Percentiles rank a stretch among this genome's conserved stretches.
Evolutionary conservation across 2,329 filamentous ascomycete genomes (phyloP).

Genomic region (Chrysosporium queenslandicum): DNA sequence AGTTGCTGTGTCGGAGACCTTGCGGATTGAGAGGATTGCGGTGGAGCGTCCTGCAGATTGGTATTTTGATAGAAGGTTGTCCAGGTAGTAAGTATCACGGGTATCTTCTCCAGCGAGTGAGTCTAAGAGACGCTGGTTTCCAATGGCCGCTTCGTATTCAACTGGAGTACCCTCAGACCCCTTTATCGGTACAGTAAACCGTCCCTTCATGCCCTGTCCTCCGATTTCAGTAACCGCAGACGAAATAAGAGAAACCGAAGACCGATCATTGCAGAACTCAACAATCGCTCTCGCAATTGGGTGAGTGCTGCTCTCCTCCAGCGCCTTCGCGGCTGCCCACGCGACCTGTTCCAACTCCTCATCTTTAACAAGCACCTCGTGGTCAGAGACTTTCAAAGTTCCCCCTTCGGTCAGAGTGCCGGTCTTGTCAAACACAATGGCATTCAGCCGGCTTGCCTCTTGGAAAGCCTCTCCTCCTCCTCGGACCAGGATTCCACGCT

Average conservation of each 20-base stretch:
- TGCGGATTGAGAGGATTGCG: slow-evolving; percentile 36
- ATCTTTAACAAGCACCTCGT: slow-evolving; percentile 34
- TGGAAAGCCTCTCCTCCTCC: slow-evolving; percentile 79
- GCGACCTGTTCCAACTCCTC: slow-evolving; percentile 30
- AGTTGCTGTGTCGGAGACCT: slow-evolving; percentile 13
- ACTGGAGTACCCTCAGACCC: slow-evolving; percentile 17
- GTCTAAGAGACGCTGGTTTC: slow-evolving; percentile 47
- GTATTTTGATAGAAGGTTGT: slow-evolving; percentile 29
- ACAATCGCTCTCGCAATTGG: slow-evolving; percentile 49
- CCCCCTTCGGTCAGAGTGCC: slow-evolving; percentile 64
- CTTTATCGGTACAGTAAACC: slow-evolving; percentile 32
- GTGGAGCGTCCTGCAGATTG: slow-evolving; percentile 37
- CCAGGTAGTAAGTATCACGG: slow-evolving; percentile 27
- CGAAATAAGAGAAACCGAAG: slow-evolving; percentile 22
- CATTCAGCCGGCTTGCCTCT: slow-evolving; percentile 66
- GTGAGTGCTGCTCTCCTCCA: slow-evolving; percentile 53
- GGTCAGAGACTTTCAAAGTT: slow-evolving; percentile 47
- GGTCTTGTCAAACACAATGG: slow-evolving; percentile 81
- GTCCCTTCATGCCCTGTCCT: slow-evolving; percentile 49
- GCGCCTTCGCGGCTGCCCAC: slow-evolving; percentile 38
- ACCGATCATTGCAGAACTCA: slow-evolving; percentile 36
- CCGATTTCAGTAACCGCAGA: slow-evolving; percentile 44
- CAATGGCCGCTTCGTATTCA: slow-evolving; percentile 43
- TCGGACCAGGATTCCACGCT: slow-evolving; percentile 70
- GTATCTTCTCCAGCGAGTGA: slow-evolving; percentile 20